Conservation (phyloP, 352 stramenopile genomes). For the Globisporangium okanoganense region DNA sequence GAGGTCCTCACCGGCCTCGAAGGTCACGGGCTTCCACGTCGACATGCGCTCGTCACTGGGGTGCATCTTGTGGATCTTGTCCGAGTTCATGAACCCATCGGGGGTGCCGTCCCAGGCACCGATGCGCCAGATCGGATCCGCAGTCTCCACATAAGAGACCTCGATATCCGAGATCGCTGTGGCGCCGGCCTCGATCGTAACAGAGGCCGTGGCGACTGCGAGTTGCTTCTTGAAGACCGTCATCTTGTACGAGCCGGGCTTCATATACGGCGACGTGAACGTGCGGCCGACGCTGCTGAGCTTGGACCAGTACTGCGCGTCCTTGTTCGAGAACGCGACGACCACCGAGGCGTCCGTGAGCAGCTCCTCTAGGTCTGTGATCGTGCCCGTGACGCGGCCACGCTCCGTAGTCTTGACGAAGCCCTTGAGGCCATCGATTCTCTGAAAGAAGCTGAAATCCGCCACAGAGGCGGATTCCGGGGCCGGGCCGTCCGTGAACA, state of each 20-base stretch:
- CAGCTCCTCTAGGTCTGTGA: slow-evolving; percentile 27
- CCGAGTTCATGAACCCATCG: slow-evolving; percentile 42
- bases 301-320: slow-evolving; percentile 42
- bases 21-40: slow-evolving; percentile 22
- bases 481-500: slow-evolving; percentile 31
- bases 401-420: slow-evolving; percentile 33
- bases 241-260: slow-evolving; percentile 40
- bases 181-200: background rate
- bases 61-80: slow-evolving; percentile 57
- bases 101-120: slow-evolving; percentile 49
- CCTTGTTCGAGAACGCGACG: slow-evolving; percentile 29
- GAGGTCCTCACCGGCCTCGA: slow-evolving; percentile 18
- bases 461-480: slow-evolving; percentile 19
- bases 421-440: slow-evolving; percentile 20
- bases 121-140: slow-evolving; percentile 39
- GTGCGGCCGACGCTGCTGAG: slow-evolving; percentile 12
- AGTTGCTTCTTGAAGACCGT: slow-evolving; percentile 59
- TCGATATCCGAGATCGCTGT: slow-evolving; percentile 6
- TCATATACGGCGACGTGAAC: slow-evolving; percentile 45
- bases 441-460: slow-evolving; percentile 46
- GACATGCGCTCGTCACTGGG: slow-evolving; percentile 41
- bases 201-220: slow-evolving; percentile 24
- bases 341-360: slow-evolving; percentile 25
- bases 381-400: slow-evolving; percentile 28
- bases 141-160: slow-evolving; percentile 23